A percentile compares a stretch with the other conserved stretches of the same genome.
phyloP scores from a whole-genome alignment of 352 stramenopile species.

The Pythium aphanidermatum region DNA sequence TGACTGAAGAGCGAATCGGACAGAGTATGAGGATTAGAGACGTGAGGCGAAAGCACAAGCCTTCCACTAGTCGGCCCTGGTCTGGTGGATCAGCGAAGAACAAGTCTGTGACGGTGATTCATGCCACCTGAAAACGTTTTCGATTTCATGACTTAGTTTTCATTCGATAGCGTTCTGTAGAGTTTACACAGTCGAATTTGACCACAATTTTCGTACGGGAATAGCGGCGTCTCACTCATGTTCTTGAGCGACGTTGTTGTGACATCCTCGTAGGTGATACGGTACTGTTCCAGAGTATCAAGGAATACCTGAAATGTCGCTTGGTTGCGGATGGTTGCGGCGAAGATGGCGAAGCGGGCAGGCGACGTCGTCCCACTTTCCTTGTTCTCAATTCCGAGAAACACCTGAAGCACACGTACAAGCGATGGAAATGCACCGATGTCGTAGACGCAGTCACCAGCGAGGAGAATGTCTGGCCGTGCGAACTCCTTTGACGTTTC shows the following conservation, averaged over 20 bases:
- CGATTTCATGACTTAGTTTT: background rate
- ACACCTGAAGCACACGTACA: conserved; percentile 49
- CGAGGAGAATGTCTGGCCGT: conserved; percentile 51
- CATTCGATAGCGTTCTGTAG: conserved; percentile 13
- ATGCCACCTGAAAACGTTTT: too few relatives aligned
- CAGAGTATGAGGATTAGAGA: too few relatives aligned
- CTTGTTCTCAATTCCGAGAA: conserved; percentile 25
- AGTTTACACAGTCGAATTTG: conserved; percentile 68
- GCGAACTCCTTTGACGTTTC: conserved; percentile 15
- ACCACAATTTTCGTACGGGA: conserved; percentile 53
- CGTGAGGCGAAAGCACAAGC: background rate
- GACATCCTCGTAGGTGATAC: conserved; percentile 64
- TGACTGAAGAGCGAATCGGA: too few relatives aligned
- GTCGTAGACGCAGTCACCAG: conserved; percentile 77
- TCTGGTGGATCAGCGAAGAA: background rate
- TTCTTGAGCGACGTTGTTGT: conserved; percentile 29
- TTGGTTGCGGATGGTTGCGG: conserved; percentile 69
- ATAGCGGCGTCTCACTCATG: conserved; percentile 36
- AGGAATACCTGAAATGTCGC: conserved; percentile 73
- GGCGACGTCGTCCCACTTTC: background rate
- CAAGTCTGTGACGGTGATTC: background rate
- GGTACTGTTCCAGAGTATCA: conserved; percentile 38
- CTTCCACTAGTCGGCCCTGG: too few relatives aligned
- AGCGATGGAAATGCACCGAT: conserved; percentile 49
- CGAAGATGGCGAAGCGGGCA: conserved; percentile 58